A percentile compares a stretch with the other conserved stretches of the same genome.
Evolutionary conservation across 352 stramenopile genomes (phyloP).

Genomic region (Phytophthora pisi): DNA sequence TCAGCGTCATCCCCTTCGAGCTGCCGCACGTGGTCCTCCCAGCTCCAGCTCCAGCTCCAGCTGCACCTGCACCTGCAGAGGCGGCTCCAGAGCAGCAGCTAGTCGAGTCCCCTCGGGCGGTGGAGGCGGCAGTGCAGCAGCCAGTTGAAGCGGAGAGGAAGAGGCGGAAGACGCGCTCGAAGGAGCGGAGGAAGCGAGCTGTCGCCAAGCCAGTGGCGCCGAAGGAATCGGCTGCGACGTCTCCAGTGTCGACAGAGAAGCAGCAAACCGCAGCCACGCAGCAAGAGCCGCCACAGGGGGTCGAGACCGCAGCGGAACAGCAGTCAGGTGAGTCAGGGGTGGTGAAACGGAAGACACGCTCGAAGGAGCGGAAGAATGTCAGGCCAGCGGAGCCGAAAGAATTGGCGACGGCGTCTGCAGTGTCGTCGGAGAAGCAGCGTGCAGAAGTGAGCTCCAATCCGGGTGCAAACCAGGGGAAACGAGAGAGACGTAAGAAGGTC

Average conservation of each 20-base stretch:
- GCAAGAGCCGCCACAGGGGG: background rate
- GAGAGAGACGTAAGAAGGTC: too few species aligned
- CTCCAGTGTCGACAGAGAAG: background rate
- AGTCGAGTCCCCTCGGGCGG: background rate
- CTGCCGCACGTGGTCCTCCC: slow-evolving; percentile 10
- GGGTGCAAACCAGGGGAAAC: too few species aligned
- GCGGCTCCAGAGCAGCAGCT: background rate
- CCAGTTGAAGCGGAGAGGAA: background rate
- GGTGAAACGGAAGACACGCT: background rate
- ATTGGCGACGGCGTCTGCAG: background rate
- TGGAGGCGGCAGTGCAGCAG: background rate
- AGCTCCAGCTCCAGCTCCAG: too few species aligned
- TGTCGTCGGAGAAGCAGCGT: background rate
- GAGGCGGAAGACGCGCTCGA: background rate
- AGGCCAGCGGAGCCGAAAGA: background rate
- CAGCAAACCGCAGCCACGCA: too few species aligned
- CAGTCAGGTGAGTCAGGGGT: background rate
- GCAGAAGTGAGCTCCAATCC: background rate
- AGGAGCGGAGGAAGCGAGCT: background rate
- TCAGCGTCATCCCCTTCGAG: slow-evolving; percentile 47
- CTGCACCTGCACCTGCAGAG: background rate
- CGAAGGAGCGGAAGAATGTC: background rate
- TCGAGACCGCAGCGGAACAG: background rate
- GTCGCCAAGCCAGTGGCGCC: background rate
- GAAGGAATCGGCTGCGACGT: background rate